Evolutionary conservation across 352 stramenopile genomes (phyloP), one percentile per base, ranked within the genome.

Genomic region (Pythium aristosporum): DNA sequence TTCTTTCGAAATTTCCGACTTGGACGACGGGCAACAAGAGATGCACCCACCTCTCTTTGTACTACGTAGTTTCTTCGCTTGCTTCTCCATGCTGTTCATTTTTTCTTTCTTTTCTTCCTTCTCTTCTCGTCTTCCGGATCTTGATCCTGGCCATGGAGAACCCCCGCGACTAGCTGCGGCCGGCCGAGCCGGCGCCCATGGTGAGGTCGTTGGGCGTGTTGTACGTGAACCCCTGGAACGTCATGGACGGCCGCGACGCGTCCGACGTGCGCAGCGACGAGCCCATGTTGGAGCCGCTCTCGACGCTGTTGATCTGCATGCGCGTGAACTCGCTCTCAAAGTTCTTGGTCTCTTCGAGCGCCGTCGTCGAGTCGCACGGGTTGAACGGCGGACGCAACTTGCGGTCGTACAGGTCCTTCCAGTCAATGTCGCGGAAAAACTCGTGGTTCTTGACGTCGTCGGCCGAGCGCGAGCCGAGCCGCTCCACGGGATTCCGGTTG

Each of bases 321-420:
- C 91, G 92, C 41, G 87, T 97, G 68, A 97, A 97, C 74, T 96
- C 85, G 41, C 74, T 72, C 65, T 97, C 89, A 65, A 97, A 97
- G 77, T 97, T 97, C 62, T 88, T 87, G 12, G 85, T 91, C 61
- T 96, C 87, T 50, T 92, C 85, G 10, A 83, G 63, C 28, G 77
- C 87, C 7, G 72, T 70, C 6, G 71, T 80, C n/a, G 69, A 72
- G 13, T 76, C 79, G 73, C 89, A 97, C 58, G 89, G 87, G 64
- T 96, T 96, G 67, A 96, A 96, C 44, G 89, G 89, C 61, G 89
- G 85, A 28, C 78, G 64, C 46, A 96, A 73, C 74, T 94, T 90
- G 55, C 87, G 83, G 63, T 89, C 82, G 74, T 94, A 92, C 49
- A 96, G 69, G 49, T 89, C 82, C 54, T 87, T 65, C 87, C 87